Evolutionary conservation across 331 rosid species (phyloP), one percentile per base, ranked within the genome.

Genomic region (Malus hybrid): DNA sequence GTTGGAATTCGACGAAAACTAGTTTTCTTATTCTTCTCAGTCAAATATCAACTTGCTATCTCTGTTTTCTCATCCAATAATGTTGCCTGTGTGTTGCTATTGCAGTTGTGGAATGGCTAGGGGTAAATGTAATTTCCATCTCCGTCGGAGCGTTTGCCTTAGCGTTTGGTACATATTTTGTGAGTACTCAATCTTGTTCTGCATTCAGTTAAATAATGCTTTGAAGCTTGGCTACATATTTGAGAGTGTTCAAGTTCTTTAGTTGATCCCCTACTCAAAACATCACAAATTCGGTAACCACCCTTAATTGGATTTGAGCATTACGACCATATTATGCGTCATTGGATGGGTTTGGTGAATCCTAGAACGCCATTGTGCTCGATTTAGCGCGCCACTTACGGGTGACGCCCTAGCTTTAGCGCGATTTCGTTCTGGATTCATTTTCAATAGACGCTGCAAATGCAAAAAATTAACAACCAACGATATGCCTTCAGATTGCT

Each of bases 21-120:
- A 48, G 71, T 33, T 71, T 57, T 32, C 72, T 66, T 73, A 31
- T 64, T 78, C 33, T 13, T 28, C 1, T 72, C 32, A 39, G 31
- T 32, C 32, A n/a, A 19, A 22, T 22, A 16, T 22, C 39, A 69
- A 46, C 15, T 8, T 63, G n/a, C 42, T 68, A 74, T 61, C 48
- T 73, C 62, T 57, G 72, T 52, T 56, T 62, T n/a, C 54, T 62
- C 12, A 42, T 71, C 28, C 3, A 44, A 60, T 79, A 75, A 7
- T 60, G 73, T 52, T 70, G 61, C n/a, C n/a, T 56, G 3, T 57
- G 28, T 57, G 27, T 31, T 57, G 54, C 69, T 77, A 59, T 77
- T 83, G 79, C 90, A 94, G 99, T 78, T 77, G 42, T 87, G 70
- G 92, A 88, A 86, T 84, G 87, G 92, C 83, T 87, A 0, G 96